phyloP scores from a whole-genome alignment of 192 early-diverging fungal species.

The Coemansia interrupta region DNA sequence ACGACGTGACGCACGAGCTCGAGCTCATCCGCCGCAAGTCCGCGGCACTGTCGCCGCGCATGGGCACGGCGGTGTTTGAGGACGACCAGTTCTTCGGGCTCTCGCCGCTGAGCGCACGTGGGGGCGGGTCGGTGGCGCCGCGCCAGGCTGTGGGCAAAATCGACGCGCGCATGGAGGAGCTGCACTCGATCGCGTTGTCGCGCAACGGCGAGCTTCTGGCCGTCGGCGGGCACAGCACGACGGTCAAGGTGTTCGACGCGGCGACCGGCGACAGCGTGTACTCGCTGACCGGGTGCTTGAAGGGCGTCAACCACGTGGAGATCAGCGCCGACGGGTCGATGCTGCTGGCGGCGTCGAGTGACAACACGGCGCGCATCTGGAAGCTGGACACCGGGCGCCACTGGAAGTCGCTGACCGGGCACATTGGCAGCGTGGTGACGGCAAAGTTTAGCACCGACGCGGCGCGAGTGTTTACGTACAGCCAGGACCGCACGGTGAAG shows the following conservation, averaged over 20 bases:
- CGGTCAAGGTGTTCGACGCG: conserved; percentile 74
- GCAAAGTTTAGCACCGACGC: conserved; percentile 80
- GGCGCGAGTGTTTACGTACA: conserved; percentile 82
- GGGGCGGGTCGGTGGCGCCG: conserved; percentile 37
- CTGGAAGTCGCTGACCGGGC: conserved; percentile 89
- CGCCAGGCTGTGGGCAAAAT: conserved; percentile 42
- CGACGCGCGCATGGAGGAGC: conserved; percentile 59
- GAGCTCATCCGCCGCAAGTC: conserved; percentile 64
- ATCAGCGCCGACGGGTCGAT: conserved; percentile 42
- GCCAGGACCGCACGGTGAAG: conserved; percentile 94
- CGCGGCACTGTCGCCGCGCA: conserved; percentile 31
- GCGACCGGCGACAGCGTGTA: conserved; percentile 61
- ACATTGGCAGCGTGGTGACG: conserved; percentile 88
- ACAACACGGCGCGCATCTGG: conserved; percentile 89
- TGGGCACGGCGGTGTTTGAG: conserved; percentile 24
- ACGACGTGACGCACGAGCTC: conserved; percentile 85
- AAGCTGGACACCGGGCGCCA: conserved; percentile 69
- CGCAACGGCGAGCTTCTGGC: conserved; percentile 67
- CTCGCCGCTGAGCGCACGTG: conserved; percentile 13
- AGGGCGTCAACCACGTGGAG: conserved; percentile 77
- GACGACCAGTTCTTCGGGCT: conserved; percentile 38
- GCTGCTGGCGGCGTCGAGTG: conserved; percentile 76
- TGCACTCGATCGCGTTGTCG: conserved; percentile 75
- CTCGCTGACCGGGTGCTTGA: conserved; percentile 76
- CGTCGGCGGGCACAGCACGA: conserved; percentile 77